Evolutionary conservation across 257 asterid genomes (phyloP).

Genomic region (Penstemon eatonii): DNA sequence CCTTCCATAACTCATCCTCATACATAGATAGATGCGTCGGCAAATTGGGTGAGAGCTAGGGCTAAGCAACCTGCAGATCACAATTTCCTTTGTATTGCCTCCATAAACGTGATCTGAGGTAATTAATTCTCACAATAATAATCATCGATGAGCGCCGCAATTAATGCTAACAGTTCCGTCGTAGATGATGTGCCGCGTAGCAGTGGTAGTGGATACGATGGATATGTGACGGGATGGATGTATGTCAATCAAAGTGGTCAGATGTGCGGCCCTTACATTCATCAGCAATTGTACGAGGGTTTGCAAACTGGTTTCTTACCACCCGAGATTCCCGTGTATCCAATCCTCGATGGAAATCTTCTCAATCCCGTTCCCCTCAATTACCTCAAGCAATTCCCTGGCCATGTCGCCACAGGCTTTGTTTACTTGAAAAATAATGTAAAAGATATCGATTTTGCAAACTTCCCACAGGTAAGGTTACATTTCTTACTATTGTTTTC

Average conservation of each 20-base stretch:
- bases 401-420: conserved; percentile 82
- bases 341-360: conserved; percentile 59
- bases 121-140: neutral
- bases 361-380: conserved; percentile 69
- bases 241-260: conserved; percentile 77
- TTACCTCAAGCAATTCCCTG: conserved; percentile 75
- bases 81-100: too few species aligned
- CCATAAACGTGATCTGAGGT: too few species aligned
- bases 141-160: conserved; percentile 11
- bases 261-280: conserved; percentile 95
- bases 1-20: too few species aligned
- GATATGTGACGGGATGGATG: conserved; percentile 84
- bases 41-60: too few species aligned
- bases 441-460: conserved; percentile 20
- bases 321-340: conserved; percentile 72
- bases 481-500: conserved; percentile 12
- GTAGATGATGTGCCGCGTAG: too few species aligned
- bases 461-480: conserved; percentile 38
- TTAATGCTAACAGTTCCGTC: neutral
- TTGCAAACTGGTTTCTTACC: conserved; percentile 81
- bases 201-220: neutral
- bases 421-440: conserved; percentile 37
- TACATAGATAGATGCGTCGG: too few species aligned
- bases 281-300: conserved; percentile 82
- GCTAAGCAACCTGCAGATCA: too few species aligned